Evolutionary conservation across 257 asterid species (phyloP), one percentile per base, ranked within the genome.

Genomic region (Forsythia suspensa): DNA sequence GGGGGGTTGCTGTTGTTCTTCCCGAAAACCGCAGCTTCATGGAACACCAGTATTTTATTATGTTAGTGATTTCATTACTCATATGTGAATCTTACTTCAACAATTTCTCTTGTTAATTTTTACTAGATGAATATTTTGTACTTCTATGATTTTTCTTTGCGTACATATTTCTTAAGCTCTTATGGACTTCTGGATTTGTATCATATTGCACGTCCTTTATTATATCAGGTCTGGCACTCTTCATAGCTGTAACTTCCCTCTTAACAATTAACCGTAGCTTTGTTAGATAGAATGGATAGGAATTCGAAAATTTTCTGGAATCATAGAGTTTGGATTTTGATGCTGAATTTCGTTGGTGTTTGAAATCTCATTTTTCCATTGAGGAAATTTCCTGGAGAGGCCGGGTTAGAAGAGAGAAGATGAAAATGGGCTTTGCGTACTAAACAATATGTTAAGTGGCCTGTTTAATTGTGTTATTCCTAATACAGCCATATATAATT

Each of bases 1-100:
- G 96, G 97, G 97, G 70, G 93, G 94, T 77, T 92, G 96, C 80
- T 92, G 96, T 80, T 90, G 88, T 85, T 91, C 97, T 83, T 89
- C 94, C 61, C 85, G 93, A 76, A 91, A 87, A 87, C 90, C 81
- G 44, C 94, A 85, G 84, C 83, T 91, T 83, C 92, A 87, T 44
- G 94, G 94, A 70, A 89, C 94, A 42, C 96, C 92, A 38, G 85
- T 90, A 69, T 92, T 83, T 84, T 91, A 89, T 88, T 91, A 87
- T 82, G 97, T 92, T 46, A 85, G 97, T 90, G 52, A 46, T 79
- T 82, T 80, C 66, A 18, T 29, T 71, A 24, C 10, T 63, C 70
- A 69, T 29, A 73, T 15, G 15, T 41, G 65, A 61, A 48, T 1
- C 66, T 61, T 48, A 52, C 40, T 70, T 71, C 72, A 76, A 34